Base-by-base conservation (phyloP, 2,329 filamentous ascomycete genomes). In the Fonsecaea erecta region DNA sequence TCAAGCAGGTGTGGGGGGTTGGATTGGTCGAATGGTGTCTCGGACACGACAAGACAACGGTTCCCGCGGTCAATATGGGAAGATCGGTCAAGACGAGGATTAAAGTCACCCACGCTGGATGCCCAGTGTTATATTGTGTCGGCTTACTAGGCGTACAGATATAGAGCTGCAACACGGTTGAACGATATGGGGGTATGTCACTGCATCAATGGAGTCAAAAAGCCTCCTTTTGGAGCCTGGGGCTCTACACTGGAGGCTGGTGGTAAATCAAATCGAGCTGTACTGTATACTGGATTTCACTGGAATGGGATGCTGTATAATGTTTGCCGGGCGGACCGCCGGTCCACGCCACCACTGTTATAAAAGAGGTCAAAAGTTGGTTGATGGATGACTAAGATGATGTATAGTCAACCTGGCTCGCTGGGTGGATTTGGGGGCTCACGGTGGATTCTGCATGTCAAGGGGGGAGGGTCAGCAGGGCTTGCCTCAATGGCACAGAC, bases 11-110 rank as follows among this genome's bases (percentile, higher is more conserved):
- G 78, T 90, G 60, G 86, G 87, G 16, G 87, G 87, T 14, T 91
- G 89, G 88, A 90, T 91, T 70, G 86, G 84, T 52, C 86, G 85
- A 48, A 85, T 91, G 77, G 85, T 90, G 5, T 70, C 66, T 1
- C 60, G 70, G 43, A 66, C 64, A 35, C 64, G 64, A 35, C 64
- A 68, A 56, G 70, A 71, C 9, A 62, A 62, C 28, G 62, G 66
- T 40, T 62, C 60, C n/a, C 67, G 66, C 52, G 71, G 71, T 3
- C 62, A 66, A 30, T 73, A 73, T 60, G 69, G 69, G 24, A 68
- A 70, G 21, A 63, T 73, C 21, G 59, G 64, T 55, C 69, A 71
- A 61, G 67, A 72, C 46, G 70, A 71, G 46, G 68, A 71, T n/a
- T 68, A 64, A 67, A 51, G 21, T 18, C 52, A 43, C 12, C 3